Evolutionary conservation across 768 basidiomycete species (phyloP).

Genomic region (Filobasidium floriforme): DNA sequence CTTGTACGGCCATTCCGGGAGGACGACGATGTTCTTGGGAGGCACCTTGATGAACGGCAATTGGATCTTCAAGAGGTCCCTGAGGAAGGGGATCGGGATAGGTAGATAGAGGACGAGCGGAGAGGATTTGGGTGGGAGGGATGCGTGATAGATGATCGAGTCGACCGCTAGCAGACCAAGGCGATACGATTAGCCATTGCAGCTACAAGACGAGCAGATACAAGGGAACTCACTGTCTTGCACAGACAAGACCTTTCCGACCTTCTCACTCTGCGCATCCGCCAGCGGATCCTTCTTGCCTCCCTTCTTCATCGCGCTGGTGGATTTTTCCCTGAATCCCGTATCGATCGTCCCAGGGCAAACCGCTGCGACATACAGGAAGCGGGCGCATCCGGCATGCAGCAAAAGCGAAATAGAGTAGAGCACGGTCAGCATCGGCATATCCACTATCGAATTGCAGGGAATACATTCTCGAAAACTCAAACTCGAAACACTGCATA

Average conservation of each 20-base stretch:
- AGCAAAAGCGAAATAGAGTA: no score
- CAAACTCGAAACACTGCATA: no score
- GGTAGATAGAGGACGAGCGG: constrained; percentile 11
- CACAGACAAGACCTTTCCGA: constrained; percentile 15
- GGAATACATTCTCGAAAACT: no score
- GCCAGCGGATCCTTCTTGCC: constrained; percentile 10
- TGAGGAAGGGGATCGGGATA: neutral
- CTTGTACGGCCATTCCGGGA: constrained; percentile 22
- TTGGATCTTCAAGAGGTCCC: constrained; percentile 3
- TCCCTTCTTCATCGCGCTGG: constrained; percentile 21
- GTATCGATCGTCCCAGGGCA: constrained; percentile 44
- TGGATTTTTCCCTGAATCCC: constrained; percentile 38
- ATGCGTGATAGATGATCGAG: constrained; percentile 23
- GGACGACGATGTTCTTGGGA: constrained; percentile 19
- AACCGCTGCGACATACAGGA: constrained; percentile 23
- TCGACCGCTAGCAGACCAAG: constrained; percentile 14
- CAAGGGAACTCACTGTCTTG: constrained; percentile 17
- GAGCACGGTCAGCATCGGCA: no score
- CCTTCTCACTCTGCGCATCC: neutral
- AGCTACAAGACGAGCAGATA: neutral
- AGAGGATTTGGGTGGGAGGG: constrained; percentile 9
- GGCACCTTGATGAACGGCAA: constrained; percentile 20
- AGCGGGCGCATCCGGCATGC: neutral
- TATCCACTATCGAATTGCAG: no score
- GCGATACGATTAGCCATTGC: neutral